A percentile compares a stretch with the other conserved stretches of the same genome.
Conservation (phyloP, 768 basidiomycete species). For the Pleurotus pulmonarius region DNA sequence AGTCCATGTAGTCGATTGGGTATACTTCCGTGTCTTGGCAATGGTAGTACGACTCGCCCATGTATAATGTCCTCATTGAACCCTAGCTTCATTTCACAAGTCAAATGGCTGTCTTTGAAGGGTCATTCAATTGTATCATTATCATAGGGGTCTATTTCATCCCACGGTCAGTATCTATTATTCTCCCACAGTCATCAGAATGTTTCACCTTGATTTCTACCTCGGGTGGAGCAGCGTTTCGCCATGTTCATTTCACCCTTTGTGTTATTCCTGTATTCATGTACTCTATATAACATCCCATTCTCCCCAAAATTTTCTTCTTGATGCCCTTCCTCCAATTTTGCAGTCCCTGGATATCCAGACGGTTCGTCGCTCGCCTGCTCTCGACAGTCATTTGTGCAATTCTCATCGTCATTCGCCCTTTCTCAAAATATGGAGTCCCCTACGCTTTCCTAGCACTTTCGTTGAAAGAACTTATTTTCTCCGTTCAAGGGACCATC, state of each 20-base stretch:
- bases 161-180: neutral
- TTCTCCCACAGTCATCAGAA: neutral
- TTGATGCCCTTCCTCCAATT: constrained; percentile 2
- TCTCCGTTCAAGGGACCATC: constrained; percentile 41
- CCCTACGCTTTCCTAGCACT: constrained; percentile 32
- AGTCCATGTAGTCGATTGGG: too few species aligned
- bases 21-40: too few species aligned
- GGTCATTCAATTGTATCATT: too few species aligned
- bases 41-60: too few species aligned
- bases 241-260: neutral
- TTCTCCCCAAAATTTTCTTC: neutral
- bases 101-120: too few species aligned
- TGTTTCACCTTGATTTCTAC: neutral
- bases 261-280: neutral
- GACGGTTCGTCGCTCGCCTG: constrained; percentile 35
- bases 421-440: constrained; percentile 36
- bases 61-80: too few species aligned
- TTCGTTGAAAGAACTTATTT: constrained; percentile 43
- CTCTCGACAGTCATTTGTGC: constrained; percentile 41
- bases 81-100: too few species aligned
- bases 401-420: constrained; percentile 31
- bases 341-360: constrained; percentile 10
- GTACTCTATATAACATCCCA: neutral
- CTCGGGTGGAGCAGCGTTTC: neutral
- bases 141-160: neutral